Percentiles rank a stretch among this genome's conserved stretches.
These are phyloP conservation scores for Termitomyces sp. DNA, from an alignment of 768 basidiomycete species.

Conservation along the genomic window DNA sequence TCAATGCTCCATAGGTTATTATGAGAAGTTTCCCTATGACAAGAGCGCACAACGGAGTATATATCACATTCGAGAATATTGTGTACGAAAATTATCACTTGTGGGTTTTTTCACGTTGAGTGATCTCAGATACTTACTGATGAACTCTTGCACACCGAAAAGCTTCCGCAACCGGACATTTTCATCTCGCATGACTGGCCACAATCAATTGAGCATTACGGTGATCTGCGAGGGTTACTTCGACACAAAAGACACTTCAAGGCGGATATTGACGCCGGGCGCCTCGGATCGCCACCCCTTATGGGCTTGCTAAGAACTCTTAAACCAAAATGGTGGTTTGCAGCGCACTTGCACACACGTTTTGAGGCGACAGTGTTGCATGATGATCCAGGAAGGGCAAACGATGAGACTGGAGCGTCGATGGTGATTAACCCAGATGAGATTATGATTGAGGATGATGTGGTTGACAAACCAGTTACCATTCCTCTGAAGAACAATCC, in stretches of 20 bases:
- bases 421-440: slow-evolving; percentile 27
- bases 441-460: slow-evolving; percentile 43
- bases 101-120: slow-evolving; percentile 32
- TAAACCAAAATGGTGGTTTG: slow-evolving; percentile 86
- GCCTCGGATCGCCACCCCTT: slow-evolving; percentile 84
- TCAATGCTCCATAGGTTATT: slow-evolving; percentile 51
- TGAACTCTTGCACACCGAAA: slow-evolving; percentile 9
- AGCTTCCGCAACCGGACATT: slow-evolving; percentile 64
- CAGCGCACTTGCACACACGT: slow-evolving; percentile 86
- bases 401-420: neutral
- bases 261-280: slow-evolving; percentile 60
- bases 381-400: neutral
- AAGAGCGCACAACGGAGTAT: slow-evolving; percentile 69
- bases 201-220: slow-evolving; percentile 74
- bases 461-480: slow-evolving; percentile 17
- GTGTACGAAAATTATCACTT: slow-evolving; percentile 72
- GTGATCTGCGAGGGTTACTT: slow-evolving; percentile 63
- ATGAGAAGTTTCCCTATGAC: slow-evolving; percentile 82
- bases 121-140: neutral
- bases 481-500: slow-evolving; percentile 15
- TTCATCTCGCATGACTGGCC: slow-evolving; percentile 99
- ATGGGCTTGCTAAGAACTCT: slow-evolving; percentile 71
- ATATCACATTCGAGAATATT: slow-evolving; percentile 89
- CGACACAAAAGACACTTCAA: slow-evolving; percentile 76
- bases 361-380: slow-evolving; percentile 73